phyloP scores from a whole-genome alignment of 2,329 filamentous ascomycete genomes.

The Alternaria arborescens region DNA sequence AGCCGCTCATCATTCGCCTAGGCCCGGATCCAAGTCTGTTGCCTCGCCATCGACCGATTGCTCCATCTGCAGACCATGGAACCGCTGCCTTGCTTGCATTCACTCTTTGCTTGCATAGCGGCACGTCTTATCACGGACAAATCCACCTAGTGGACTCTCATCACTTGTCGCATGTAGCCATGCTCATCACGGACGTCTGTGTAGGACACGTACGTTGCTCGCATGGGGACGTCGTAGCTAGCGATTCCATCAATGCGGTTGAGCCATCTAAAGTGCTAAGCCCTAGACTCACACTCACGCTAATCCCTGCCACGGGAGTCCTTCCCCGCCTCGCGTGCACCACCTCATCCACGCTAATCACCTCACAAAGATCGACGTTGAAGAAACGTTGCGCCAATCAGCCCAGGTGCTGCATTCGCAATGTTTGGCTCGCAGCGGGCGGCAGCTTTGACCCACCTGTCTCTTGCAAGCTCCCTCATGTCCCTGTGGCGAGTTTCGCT shows the following conservation, averaged over 20 bases:
- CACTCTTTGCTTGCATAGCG: conserved; percentile 1
- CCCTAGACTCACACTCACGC: conserved; percentile 11
- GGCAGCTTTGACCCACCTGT: conserved; percentile 15
- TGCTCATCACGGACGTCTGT: conserved; percentile 10
- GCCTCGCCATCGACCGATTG: conserved; percentile 7
- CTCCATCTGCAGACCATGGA: conserved; percentile 1
- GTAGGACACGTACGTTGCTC: conserved; percentile 7
- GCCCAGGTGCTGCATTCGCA: conserved; percentile 14
- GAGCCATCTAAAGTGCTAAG: conserved; percentile 23
- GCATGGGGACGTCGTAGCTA: conserved; percentile 12
- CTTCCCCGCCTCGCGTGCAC: conserved; percentile 26
- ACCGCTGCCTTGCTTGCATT: conserved; percentile 1
- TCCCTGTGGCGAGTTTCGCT: conserved; percentile 4
- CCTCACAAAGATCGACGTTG: conserved; percentile 19
- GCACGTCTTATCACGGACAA: conserved; percentile 6
- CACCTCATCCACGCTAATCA: conserved; percentile 19
- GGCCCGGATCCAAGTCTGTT: conserved; percentile 1
- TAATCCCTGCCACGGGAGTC: conserved; percentile 21
- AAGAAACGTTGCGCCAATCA: conserved; percentile 28
- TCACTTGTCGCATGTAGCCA: conserved; percentile 9
- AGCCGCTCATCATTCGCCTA: neutral
- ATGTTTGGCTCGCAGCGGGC: conserved; percentile 16
- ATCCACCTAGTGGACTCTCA: conserved; percentile 2
- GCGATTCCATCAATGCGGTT: conserved; percentile 20
- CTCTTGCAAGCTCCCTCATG: conserved; percentile 13